Evolutionary conservation across 208 protist genomes (phyloP), one percentile per base, ranked within the genome.

Genomic region (Angomonas deanei): DNA sequence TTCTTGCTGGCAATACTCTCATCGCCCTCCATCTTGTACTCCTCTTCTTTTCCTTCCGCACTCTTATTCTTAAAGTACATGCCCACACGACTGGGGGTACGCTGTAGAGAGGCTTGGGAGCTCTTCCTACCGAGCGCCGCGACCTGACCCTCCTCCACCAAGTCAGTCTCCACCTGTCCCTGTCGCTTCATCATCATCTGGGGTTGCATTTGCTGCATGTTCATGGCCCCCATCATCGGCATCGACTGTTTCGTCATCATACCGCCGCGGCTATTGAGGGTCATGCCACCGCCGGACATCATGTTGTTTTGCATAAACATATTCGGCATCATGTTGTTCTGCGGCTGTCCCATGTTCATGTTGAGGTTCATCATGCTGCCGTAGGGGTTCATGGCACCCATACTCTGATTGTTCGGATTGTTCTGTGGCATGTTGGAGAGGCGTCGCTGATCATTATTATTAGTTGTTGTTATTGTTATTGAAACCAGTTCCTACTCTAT

Each of bases 1-100:
- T 42, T 61, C 54, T 71, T 78, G 38, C 74, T 74, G 19, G 55
- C 47, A 28, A 69, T 79, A 15, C 68, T 76, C 10, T 68, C 65
- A 38, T 88, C 81, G 50, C 78, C 79, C 3, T 88, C 80, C 68
- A 86, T 83, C 68, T 88, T 87, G 68, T 91, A 91, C 57, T 83
- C 70, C 17, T 65, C 31, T 1, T 72, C 61, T 21, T 69, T 72
- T n/a, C 63, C 64, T 19, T 69, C 56, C 0, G 72, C 56, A 23
- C 50, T 66, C 27, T 87, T 66, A 66, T 88, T 85, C 58, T 91
- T 91, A 66, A 91, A 91, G 65, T 91, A 91, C 77, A 91, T 86
- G 17, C 84, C 84, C 19, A 91, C 76, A 0, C 81, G 71, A 55
- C 79, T 86, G 10, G 28, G 56, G 60, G 82, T 82, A 46, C 81